Percentiles rank a stretch among this genome's conserved stretches.
These are phyloP conservation scores for Alopecurus myosuroides DNA, from an alignment of 176 grass and related monocot genomes.

Conservation along the genomic window DNA sequence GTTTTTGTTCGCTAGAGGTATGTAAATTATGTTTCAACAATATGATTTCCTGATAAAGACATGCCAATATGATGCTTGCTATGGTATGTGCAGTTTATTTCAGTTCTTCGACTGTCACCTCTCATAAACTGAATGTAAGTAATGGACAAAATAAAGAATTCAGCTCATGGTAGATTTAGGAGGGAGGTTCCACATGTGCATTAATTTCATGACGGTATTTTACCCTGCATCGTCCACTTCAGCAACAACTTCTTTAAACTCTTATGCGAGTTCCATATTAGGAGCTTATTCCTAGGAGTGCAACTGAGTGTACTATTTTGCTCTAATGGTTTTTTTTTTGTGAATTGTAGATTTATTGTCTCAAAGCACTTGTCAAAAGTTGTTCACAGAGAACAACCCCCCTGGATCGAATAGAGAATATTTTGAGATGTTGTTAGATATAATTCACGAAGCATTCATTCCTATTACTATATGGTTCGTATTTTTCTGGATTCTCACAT, in stretches of 20 bases:
- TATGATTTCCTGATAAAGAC: constrained; percentile 1
- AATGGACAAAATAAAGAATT: too few species aligned
- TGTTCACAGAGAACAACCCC: constrained; percentile 50
- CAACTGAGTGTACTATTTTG: background rate
- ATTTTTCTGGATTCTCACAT: too few species aligned
- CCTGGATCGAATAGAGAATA: too few species aligned
- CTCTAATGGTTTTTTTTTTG: background rate
- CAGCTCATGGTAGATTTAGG: too few species aligned
- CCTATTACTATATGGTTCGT: too few species aligned
- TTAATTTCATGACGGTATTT: constrained; percentile 16
- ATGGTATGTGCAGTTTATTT: too few species aligned
- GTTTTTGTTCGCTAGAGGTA: constrained; percentile 71
- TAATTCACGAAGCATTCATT: too few species aligned
- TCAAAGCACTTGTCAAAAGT: constrained; percentile 81
- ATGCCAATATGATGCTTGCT: background rate
- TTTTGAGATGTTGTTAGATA: too few species aligned
- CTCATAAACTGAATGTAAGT: too few species aligned
- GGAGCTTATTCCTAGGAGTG: background rate
- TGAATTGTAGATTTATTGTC: constrained; percentile 71
- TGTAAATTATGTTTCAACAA: constrained; percentile 3
- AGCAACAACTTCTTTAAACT: background rate
- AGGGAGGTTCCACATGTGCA: background rate
- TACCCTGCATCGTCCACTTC: background rate
- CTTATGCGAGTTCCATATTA: background rate
- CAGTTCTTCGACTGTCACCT: too few species aligned